Percentiles rank a stretch among this genome's conserved stretches.
Conservation (phyloP, 2,329 filamentous ascomycete species). For the Fusarium fracticaudum region DNA sequence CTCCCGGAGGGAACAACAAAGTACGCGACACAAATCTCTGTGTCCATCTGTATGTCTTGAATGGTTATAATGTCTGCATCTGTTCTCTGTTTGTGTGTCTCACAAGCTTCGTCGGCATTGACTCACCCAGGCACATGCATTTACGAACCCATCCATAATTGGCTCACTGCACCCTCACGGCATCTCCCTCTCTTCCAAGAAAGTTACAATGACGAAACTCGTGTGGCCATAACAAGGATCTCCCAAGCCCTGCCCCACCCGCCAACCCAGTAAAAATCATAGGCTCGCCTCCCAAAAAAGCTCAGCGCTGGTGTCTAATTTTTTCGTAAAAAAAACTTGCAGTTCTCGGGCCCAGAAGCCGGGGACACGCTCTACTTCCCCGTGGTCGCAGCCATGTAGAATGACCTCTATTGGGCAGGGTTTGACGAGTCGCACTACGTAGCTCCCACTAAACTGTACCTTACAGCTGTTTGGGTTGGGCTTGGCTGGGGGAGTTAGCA, state of each 20-base stretch:
- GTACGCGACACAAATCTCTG: background rate
- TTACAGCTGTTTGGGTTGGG: background rate
- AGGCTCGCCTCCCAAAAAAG: constrained; percentile 10
- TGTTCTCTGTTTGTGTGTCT: background rate
- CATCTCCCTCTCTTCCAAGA: background rate
- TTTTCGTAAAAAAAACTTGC: constrained; percentile 4
- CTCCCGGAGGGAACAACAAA: background rate
- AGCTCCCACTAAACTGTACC: background rate
- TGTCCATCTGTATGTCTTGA: background rate
- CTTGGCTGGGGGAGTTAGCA: constrained; percentile 2
- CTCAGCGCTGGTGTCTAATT: constrained; percentile 29
- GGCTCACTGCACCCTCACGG: background rate
- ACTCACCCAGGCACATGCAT: background rate
- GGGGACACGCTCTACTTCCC: background rate
- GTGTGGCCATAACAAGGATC: constrained; percentile 35
- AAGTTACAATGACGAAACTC: constrained; percentile 39
- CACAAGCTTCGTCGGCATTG: background rate
- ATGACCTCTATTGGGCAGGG: background rate
- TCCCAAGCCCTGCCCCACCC: constrained; percentile 34
- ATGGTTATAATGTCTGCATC: background rate
- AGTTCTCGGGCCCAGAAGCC: constrained; percentile 9
- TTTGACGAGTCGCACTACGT: constrained; percentile 2
- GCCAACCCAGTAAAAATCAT: constrained; percentile 5
- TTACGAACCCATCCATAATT: background rate
- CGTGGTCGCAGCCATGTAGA: background rate